Evolutionary conservation across 108 stramenopile genomes (phyloP).

Genomic region (Cafeteria roenbergensis): DNA sequence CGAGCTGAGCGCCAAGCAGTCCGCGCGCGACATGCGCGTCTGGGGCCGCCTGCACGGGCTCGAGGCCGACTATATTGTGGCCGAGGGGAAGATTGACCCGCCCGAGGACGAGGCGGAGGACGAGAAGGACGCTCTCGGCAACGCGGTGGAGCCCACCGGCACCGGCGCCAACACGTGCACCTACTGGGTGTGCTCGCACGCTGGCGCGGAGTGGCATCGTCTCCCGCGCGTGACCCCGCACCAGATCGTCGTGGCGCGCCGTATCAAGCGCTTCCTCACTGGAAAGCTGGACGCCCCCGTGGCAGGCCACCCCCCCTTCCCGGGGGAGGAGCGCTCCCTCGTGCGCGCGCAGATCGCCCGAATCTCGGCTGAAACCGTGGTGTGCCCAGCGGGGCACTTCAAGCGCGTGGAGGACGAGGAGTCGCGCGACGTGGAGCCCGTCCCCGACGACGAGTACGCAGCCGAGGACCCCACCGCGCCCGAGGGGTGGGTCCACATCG

Average conservation of each 20-base stretch:
- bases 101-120: slow-evolving; percentile 29
- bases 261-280: slow-evolving; percentile 31
- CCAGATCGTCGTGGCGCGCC: slow-evolving; percentile 31
- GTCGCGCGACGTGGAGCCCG: slow-evolving; percentile 29
- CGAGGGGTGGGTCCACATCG: slow-evolving; percentile 41
- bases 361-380: slow-evolving; percentile 34
- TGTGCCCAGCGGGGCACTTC: slow-evolving; percentile 42
- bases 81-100: slow-evolving; percentile 29
- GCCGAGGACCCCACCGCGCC: slow-evolving; percentile 24
- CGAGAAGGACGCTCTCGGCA: not conserved
- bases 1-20: slow-evolving; percentile 25
- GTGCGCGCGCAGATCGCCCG: slow-evolving; percentile 42
- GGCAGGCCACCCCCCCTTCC: slow-evolving; percentile 42
- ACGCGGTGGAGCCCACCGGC: slow-evolving; percentile 21
- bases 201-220: slow-evolving; percentile 31
- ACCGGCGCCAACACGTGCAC: slow-evolving; percentile 46
- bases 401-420: slow-evolving; percentile 27
- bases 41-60: slow-evolving; percentile 36
- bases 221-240: slow-evolving; percentile 36
- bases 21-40: slow-evolving; percentile 29
- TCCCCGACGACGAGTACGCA: slow-evolving; percentile 35
- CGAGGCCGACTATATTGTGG: slow-evolving; percentile 28
- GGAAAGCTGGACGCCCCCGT: slow-evolving; percentile 43
- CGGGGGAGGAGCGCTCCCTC: slow-evolving; percentile 33
- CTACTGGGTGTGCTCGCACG: slow-evolving; percentile 36